These are phyloP conservation scores for Phyllosticta ampelicida DNA, from an alignment of 2,329 filamentous ascomycete genomes.

Conservation along the genomic window DNA sequence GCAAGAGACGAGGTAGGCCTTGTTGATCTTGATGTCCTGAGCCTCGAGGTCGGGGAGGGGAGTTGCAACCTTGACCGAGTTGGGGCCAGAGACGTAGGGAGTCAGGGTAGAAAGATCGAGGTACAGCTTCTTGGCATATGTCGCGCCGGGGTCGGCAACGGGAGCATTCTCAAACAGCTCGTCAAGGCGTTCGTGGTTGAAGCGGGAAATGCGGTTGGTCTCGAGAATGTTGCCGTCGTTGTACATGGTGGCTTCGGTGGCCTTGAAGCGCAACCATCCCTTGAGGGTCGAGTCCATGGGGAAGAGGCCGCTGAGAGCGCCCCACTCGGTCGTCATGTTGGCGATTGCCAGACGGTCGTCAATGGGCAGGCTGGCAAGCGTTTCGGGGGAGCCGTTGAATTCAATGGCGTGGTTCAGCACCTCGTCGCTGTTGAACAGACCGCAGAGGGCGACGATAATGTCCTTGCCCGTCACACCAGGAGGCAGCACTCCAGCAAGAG, in stretches of 20 bases:
- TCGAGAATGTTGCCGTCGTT: conserved; percentile 37
- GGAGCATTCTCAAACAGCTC: conserved; percentile 57
- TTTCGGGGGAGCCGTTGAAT: conserved; percentile 71
- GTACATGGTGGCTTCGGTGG: conserved; percentile 57
- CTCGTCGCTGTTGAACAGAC: conserved; percentile 74
- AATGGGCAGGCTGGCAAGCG: conserved; percentile 59
- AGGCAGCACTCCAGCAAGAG: conserved; percentile 63
- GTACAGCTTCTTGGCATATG: conserved; percentile 74
- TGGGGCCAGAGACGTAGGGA: conserved; percentile 77
- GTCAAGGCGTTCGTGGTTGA: conserved; percentile 65
- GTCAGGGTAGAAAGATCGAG: conserved; percentile 74
- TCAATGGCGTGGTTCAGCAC: conserved; percentile 88
- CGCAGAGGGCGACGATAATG: conserved; percentile 81
- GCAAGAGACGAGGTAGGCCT: conserved; percentile 81
- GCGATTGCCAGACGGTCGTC: conserved; percentile 64
- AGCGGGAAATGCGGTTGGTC: conserved; percentile 43
- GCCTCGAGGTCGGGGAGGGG: conserved; percentile 63
- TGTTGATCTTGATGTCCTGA: conserved; percentile 67
- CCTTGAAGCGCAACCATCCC: conserved; percentile 66
- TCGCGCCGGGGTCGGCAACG: conserved; percentile 61
- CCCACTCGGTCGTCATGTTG: conserved; percentile 81
- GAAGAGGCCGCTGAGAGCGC: conserved; percentile 63
- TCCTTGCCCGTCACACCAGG: conserved; percentile 84
- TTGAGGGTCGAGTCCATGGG: conserved; percentile 66
- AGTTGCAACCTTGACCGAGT: conserved; percentile 79